Percentiles rank a stretch among this genome's conserved stretches.
Conservation (phyloP, 2,329 filamentous ascomycete species). For the Macroventuria anomochaeta region DNA sequence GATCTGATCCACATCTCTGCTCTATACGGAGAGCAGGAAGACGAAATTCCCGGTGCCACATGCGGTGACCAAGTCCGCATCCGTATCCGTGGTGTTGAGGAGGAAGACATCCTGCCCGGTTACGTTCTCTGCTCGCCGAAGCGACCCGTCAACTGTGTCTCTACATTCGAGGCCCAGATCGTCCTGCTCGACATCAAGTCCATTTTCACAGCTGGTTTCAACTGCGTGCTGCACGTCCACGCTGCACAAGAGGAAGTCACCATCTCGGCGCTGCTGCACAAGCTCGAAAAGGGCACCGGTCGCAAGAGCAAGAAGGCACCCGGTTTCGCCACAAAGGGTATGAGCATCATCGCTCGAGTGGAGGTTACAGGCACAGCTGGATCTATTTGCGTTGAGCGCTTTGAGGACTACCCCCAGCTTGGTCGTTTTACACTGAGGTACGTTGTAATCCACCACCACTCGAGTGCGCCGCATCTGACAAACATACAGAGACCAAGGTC, state of each 20-base stretch:
- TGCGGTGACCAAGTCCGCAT: conserved; percentile 95
- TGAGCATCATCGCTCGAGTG: conserved; percentile 89
- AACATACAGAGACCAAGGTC: conserved; percentile 66
- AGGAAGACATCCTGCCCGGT: conserved; percentile 93
- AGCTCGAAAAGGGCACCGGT: conserved; percentile 91
- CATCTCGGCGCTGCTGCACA: conserved; percentile 85
- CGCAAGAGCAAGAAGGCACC: conserved; percentile 93
- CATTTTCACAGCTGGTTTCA: conserved; percentile 93
- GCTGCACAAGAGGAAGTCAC: conserved; percentile 98
- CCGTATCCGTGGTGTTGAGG: conserved; percentile 91
- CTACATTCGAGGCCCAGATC: conserved; percentile 93
- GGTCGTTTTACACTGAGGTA: conserved; percentile 43
- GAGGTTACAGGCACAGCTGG: conserved; percentile 86
- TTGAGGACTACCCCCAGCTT: conserved; percentile 89
- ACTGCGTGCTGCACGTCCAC: conserved; percentile 97
- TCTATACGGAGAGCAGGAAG: conserved; percentile 94
- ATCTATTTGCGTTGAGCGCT: conserved; percentile 89
- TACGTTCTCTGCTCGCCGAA: conserved; percentile 97
- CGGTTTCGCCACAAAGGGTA: conserved; percentile 81
- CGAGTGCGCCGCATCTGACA: conserved; percentile 34
- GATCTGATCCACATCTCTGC: conserved; percentile 81
- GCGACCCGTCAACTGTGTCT: conserved; percentile 89
- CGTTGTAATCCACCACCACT: too few species aligned
- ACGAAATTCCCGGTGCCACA: conserved; percentile 80
- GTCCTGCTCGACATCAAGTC: conserved; percentile 92